These are phyloP conservation scores for Boletellus sp. DNA, from an alignment of 1,284 basidiomycete species.

Conservation along the genomic window DNA sequence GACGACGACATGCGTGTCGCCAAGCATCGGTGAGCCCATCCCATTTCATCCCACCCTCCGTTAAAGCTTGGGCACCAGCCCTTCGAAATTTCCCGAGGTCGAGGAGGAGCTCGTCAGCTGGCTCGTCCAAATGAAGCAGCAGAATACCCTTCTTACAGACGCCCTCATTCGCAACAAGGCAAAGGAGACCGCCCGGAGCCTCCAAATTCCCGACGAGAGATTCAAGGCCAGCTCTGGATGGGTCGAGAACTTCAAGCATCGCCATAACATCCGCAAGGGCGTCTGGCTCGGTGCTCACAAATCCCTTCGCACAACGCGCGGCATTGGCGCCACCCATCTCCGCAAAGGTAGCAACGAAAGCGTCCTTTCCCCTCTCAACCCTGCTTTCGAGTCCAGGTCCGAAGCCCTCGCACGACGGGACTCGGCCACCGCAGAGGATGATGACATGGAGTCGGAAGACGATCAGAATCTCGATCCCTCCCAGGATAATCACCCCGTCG, in stretches of 20 bases:
- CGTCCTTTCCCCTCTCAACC: slow-evolving; percentile 36
- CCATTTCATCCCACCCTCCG: slow-evolving; percentile 1
- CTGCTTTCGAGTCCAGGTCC: slow-evolving; percentile 33
- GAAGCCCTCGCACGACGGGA: slow-evolving; percentile 27
- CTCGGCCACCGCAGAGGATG: slow-evolving; percentile 31
- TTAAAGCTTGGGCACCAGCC: slow-evolving; percentile 38
- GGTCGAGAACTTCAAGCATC: slow-evolving; percentile 89
- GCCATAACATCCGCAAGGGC: slow-evolving; percentile 68
- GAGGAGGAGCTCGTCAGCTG: slow-evolving; percentile 64
- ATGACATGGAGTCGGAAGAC: slow-evolving; percentile 36
- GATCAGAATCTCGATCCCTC: slow-evolving; percentile 33
- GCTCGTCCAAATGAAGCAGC: slow-evolving; percentile 52
- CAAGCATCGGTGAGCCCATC: slow-evolving; percentile 56
- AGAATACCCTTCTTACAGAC: slow-evolving; percentile 63
- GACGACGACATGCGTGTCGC: slow-evolving; percentile 55
- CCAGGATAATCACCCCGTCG: slow-evolving; percentile 23
- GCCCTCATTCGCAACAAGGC: slow-evolving; percentile 69
- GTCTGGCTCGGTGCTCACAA: slow-evolving; percentile 48
- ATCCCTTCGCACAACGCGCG: slow-evolving; percentile 29
- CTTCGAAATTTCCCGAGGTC: slow-evolving; percentile 75
- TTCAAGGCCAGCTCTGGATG: slow-evolving; percentile 91
- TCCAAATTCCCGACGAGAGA: slow-evolving; percentile 60
- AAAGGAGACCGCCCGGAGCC: slow-evolving; percentile 57
- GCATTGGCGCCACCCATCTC: slow-evolving; percentile 33
- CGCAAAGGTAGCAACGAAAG: slow-evolving; percentile 34